These are phyloP conservation scores for Trichoderma orchidacearum DNA, from an alignment of 495 filamentous ascomycete species.

Conservation along the genomic window DNA sequence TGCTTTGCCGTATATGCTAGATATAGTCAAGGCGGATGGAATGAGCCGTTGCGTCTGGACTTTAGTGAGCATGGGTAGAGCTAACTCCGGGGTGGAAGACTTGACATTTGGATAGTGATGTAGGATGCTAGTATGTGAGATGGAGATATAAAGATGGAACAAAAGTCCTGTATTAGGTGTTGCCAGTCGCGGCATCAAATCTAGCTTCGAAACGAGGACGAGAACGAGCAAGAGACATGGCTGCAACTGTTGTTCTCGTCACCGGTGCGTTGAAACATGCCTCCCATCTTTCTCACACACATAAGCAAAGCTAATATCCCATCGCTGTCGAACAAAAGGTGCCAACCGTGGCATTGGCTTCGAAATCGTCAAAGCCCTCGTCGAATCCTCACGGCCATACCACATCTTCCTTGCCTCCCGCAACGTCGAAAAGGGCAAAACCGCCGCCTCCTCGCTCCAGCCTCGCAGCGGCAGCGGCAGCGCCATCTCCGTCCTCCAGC, in stretches of 20 bases:
- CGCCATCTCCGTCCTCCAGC: slow-evolving; percentile 19
- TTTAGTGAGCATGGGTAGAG: no score
- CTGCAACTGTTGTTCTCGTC: slow-evolving; percentile 15
- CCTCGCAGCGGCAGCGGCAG: slow-evolving; percentile 10
- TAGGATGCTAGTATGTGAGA: no score
- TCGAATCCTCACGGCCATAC: slow-evolving; percentile 20
- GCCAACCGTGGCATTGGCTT: slow-evolving; percentile 38
- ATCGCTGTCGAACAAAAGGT: no score
- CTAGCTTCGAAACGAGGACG: neutral
- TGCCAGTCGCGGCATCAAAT: no score
- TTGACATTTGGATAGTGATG: no score
- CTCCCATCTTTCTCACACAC: no score
- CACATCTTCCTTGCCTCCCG: slow-evolving; percentile 32
- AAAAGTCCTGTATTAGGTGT: neutral
- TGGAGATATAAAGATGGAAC: neutral
- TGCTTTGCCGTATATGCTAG: no score
- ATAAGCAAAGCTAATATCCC: no score
- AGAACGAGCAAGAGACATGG: neutral
- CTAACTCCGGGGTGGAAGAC: no score
- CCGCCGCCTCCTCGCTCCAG: slow-evolving; percentile 23
- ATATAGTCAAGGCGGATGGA: no score
- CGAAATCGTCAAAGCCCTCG: slow-evolving; percentile 29
- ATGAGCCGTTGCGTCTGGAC: no score
- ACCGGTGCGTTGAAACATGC: slow-evolving; percentile 14
- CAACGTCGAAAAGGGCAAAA: slow-evolving; percentile 24